Evolutionary conservation across 768 basidiomycete genomes (phyloP).

Genomic region (Saitozyma podzolica): DNA sequence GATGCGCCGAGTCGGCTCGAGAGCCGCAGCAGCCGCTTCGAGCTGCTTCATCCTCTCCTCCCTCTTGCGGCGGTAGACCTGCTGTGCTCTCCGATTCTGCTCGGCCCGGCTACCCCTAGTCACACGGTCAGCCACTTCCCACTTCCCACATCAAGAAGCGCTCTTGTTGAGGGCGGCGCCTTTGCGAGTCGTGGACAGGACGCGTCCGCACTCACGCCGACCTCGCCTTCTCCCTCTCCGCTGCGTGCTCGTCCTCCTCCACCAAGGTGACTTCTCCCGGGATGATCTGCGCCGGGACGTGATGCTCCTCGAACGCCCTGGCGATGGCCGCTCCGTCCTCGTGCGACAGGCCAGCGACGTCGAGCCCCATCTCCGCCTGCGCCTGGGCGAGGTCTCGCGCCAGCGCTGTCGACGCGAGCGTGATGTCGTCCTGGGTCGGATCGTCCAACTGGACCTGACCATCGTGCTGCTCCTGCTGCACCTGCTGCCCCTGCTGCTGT

Average conservation of each 20-base stretch:
- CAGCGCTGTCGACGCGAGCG: background rate
- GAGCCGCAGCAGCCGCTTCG: slow-evolving; percentile 29
- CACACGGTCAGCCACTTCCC: slow-evolving; percentile 2
- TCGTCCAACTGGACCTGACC: no score
- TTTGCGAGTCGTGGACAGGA: background rate
- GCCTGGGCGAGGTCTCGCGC: slow-evolving; percentile 9
- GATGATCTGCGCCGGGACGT: slow-evolving; percentile 8
- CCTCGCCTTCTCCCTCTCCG: background rate
- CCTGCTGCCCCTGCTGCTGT: no score
- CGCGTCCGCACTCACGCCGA: background rate
- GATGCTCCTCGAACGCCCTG: background rate
- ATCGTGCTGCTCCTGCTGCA: no score
- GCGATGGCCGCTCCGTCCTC: no score
- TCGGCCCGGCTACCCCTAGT: slow-evolving; percentile 69
- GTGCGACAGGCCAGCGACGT: no score
- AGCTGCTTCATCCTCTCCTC: slow-evolving; percentile 57
- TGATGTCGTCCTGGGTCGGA: no score
- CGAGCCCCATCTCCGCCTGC: slow-evolving; percentile 10
- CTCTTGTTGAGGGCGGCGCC: background rate
- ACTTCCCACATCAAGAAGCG: no score
- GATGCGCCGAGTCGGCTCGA: slow-evolving; percentile 22
- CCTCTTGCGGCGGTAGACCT: slow-evolving; percentile 83
- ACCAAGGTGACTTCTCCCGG: background rate
- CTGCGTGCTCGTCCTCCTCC: background rate
- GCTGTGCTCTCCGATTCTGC: slow-evolving; percentile 91